Evolutionary conservation across 345 rosid genomes (phyloP).

Genomic region (Raphanus raphanistrum): DNA sequence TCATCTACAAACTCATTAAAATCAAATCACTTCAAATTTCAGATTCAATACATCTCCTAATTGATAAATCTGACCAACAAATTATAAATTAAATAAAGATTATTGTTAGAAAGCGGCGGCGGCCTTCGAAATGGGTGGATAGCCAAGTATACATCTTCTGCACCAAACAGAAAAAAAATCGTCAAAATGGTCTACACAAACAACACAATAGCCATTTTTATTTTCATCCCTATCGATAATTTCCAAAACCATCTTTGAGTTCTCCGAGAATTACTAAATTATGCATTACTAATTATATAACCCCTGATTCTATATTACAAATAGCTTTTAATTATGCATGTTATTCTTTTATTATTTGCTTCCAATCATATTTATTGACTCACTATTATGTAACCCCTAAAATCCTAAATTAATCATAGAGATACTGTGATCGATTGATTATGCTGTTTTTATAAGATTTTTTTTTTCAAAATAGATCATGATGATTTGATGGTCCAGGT

Average conservation of each 20-base stretch:
- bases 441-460: background rate
- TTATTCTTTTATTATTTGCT: no score
- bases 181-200: background rate
- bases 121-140: conserved; percentile 24
- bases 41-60: no score
- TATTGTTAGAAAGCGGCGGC: conserved; percentile 19
- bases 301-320: no score
- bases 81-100: background rate
- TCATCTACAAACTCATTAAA: no score
- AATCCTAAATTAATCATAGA: background rate
- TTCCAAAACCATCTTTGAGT: conserved; percentile 4
- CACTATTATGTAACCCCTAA: background rate
- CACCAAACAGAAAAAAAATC: background rate
- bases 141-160: conserved; percentile 18
- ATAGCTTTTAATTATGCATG: no score
- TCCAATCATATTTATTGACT: background rate
- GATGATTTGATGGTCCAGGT: background rate
- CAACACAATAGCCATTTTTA: conserved; percentile 1
- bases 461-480: no score
- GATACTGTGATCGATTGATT: background rate
- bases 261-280: background rate
- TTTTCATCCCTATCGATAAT: background rate
- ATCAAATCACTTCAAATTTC: no score
- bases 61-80: background rate
- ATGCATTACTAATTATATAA: background rate